phyloP scores from a whole-genome alignment of 192 early-diverging fungal genomes.

The Oehlia diaphana region DNA sequence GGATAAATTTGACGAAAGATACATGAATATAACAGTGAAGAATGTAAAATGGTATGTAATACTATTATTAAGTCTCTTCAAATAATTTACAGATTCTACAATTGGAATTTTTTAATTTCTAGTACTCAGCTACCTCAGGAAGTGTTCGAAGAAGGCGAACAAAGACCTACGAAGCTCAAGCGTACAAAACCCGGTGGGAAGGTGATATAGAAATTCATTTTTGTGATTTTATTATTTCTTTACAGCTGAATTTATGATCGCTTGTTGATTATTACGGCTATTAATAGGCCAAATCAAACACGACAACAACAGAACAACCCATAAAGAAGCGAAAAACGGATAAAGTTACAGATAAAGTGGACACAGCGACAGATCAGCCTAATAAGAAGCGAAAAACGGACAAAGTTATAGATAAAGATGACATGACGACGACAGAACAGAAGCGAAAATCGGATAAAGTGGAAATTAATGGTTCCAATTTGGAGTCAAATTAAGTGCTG shows the following conservation, averaged over 20 bases:
- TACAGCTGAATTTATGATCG: neutral
- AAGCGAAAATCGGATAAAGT: neutral
- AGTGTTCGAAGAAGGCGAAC: neutral
- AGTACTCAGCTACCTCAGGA: neutral
- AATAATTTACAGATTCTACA: neutral
- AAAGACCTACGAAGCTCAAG: neutral
- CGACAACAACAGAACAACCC: neutral
- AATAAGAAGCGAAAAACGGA: neutral
- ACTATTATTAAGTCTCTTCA: neutral
- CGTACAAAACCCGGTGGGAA: neutral
- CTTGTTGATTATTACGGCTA: neutral
- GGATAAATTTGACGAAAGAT: constrained; percentile 71
- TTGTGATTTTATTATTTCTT: neutral
- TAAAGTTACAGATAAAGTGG: neutral
- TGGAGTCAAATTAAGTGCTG: neutral
- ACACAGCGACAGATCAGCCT: no score
- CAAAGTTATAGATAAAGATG: no score
- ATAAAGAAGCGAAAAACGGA: neutral
- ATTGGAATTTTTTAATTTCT: neutral
- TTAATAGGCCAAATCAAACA: neutral
- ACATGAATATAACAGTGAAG: constrained; percentile 68
- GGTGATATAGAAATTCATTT: neutral
- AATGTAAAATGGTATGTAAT: constrained; percentile 53
- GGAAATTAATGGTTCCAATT: neutral
- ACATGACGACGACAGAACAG: neutral